Evolutionary conservation across 371 early-diverging fungal genomes (phyloP).

Genomic region (Circinella umbellata): DNA sequence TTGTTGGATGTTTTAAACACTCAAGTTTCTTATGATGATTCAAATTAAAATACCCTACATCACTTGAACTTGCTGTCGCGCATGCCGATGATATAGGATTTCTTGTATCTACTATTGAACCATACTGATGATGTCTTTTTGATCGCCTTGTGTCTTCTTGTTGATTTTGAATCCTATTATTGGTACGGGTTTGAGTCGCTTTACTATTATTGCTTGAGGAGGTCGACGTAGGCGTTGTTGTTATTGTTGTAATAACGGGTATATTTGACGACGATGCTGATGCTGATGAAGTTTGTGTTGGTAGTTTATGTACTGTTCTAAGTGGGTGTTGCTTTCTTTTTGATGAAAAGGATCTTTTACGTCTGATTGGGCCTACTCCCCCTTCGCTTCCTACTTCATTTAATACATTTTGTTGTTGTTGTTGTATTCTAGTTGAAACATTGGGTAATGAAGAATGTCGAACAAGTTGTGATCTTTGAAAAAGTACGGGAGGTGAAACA

Average conservation of each 20-base stretch:
- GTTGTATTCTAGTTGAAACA: background rate
- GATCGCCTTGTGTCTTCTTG: background rate
- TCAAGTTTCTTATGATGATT: background rate
- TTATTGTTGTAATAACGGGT: no score
- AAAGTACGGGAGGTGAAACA: background rate
- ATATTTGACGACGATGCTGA: no score
- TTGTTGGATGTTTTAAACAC: background rate
- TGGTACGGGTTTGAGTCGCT: no score
- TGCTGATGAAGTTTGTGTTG: no score
- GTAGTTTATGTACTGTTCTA: background rate
- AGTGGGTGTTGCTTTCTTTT: background rate
- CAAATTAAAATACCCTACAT: background rate
- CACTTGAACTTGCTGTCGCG: background rate
- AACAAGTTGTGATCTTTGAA: background rate
- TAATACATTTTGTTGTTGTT: background rate
- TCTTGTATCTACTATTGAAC: background rate
- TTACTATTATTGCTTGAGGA: no score
- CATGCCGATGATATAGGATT: background rate
- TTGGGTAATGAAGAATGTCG: background rate
- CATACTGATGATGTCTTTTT: background rate
- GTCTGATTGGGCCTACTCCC: no score
- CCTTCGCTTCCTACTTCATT: no score
- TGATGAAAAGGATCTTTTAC: no score
- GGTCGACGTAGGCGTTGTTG: no score
- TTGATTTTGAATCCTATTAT: no score